Base-by-base conservation (phyloP, 1,139 yeast species). In the Yamadazyma jaroonii region DNA sequence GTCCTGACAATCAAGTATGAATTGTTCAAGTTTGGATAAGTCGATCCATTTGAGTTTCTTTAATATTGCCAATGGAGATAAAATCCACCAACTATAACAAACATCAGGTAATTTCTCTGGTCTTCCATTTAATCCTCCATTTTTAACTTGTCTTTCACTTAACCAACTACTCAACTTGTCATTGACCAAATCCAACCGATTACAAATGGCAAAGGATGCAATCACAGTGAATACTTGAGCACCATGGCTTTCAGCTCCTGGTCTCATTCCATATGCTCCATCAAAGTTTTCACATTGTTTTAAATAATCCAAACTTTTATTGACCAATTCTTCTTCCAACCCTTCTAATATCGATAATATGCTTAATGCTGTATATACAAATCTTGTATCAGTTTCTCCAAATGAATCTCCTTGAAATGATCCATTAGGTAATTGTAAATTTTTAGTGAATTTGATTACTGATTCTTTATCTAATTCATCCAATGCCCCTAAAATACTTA, bases 31-130 rank as follows among this genome's bases (percentile, higher is more conserved):
- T 50, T 74, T 77, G 2, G 61, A 70, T 30, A 70, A 69, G 52
- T 88, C 83, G 13, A 94, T 84, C 90, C 96, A 89, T 44, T 84
- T 76, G 20, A 79, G 58, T 44, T 74, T 78, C 0, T 66, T 76
- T 20, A 92, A 65, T 37, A 90, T 83, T 0, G 86, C 76, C 36
- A 92, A 63, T 1, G 92, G 76, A 1, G 96, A 84, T 30, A 90
- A 61, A 6, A 89, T 96, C 98, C 98, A 92, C 97, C 97, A 94
- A 54, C 94, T 82, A 57, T 92, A 92, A 57, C 99, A 92, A 11
- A 87, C 96, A 59, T 92, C 99, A 0, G 97, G 97, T 20, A 90
- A 65, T 57, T 92, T 92, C 47, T 94, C 96, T 0, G 98, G 98
- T 35, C 99, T 75, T 0, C 99, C 99, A 56, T 92, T 92, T 38